Evolutionary conservation across 2,329 filamentous ascomycete genomes (phyloP).

Genomic region (Aspergillus sp.): DNA sequence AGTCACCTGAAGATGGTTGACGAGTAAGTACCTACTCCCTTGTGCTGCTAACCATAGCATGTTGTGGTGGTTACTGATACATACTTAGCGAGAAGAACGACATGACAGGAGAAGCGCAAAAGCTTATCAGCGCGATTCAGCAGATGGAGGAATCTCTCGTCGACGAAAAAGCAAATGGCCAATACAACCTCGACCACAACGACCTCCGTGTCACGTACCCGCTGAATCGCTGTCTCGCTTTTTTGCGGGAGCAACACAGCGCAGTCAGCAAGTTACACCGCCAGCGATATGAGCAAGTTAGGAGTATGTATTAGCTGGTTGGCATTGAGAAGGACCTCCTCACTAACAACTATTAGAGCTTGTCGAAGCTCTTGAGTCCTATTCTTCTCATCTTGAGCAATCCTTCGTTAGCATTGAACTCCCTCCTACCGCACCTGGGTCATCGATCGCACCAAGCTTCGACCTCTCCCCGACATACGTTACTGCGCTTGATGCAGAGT

Average conservation of each 20-base stretch:
- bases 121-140: constrained; percentile 80
- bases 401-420: constrained; percentile 84
- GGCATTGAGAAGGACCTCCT: background rate
- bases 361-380: constrained; percentile 89
- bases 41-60: background rate
- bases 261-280: constrained; percentile 81
- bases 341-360: constrained; percentile 67
- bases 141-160: constrained; percentile 94
- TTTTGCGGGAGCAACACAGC: constrained; percentile 82
- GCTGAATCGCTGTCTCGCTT: constrained; percentile 76
- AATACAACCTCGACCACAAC: constrained; percentile 68
- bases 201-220: constrained; percentile 81
- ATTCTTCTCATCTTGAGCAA: constrained; percentile 91
- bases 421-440: constrained; percentile 78
- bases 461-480: constrained; percentile 93
- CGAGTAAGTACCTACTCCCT: constrained; percentile 50
- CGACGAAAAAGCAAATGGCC: constrained; percentile 68
- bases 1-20: constrained; percentile 86
- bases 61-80: constrained; percentile 18
- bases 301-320: constrained; percentile 65
- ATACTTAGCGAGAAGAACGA: constrained; percentile 76
- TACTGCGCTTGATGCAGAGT: constrained; percentile 83
- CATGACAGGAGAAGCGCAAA: constrained; percentile 86
- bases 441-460: constrained; percentile 78
- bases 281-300: constrained; percentile 93